Conservation (phyloP, 2,329 filamentous ascomycete species). For the Alternaria sp. region DNA sequence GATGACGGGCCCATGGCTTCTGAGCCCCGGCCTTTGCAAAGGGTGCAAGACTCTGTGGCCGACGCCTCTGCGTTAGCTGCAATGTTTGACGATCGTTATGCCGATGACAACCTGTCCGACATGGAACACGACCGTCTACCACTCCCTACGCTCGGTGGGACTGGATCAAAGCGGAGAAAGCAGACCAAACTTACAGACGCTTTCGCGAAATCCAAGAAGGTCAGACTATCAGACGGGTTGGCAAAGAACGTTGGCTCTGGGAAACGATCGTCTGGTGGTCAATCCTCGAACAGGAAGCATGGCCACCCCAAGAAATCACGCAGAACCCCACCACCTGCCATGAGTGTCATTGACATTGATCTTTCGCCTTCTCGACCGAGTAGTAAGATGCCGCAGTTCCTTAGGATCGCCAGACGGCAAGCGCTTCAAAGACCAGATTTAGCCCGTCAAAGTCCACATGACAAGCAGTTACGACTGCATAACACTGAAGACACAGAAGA, state of each 20-base stretch:
- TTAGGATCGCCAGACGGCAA: slow-evolving; percentile 62
- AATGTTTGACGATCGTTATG: slow-evolving; percentile 33
- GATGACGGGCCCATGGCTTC: slow-evolving; percentile 25
- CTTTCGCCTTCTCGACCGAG: slow-evolving; percentile 36
- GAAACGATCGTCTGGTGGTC: neutral
- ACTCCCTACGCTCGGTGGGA: slow-evolving; percentile 32
- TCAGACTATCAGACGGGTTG: slow-evolving; percentile 6
- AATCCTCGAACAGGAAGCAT: slow-evolving; percentile 9
- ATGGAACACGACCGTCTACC: slow-evolving; percentile 57
- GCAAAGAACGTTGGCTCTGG: neutral
- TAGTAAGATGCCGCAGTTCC: slow-evolving; percentile 57
- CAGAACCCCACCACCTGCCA: slow-evolving; percentile 27
- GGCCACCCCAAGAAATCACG: slow-evolving; percentile 15
- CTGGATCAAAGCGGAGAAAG: slow-evolving; percentile 34
- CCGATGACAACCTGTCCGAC: slow-evolving; percentile 39
- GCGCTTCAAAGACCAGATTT: slow-evolving; percentile 55
- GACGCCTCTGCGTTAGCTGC: slow-evolving; percentile 30
- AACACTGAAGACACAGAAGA: slow-evolving; percentile 62
- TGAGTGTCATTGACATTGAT: slow-evolving; percentile 61
- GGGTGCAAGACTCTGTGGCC: slow-evolving; percentile 27
- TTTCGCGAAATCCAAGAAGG: slow-evolving; percentile 33
- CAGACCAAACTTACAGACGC: slow-evolving; percentile 49
- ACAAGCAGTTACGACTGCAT: slow-evolving; percentile 60
- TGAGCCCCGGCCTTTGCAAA: slow-evolving; percentile 2
- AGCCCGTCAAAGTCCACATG: slow-evolving; percentile 59